Percentiles rank a stretch among this genome's conserved stretches.
Conservation (phyloP, 2,329 filamentous ascomycete genomes). For the Penicillium capsulatum region DNA sequence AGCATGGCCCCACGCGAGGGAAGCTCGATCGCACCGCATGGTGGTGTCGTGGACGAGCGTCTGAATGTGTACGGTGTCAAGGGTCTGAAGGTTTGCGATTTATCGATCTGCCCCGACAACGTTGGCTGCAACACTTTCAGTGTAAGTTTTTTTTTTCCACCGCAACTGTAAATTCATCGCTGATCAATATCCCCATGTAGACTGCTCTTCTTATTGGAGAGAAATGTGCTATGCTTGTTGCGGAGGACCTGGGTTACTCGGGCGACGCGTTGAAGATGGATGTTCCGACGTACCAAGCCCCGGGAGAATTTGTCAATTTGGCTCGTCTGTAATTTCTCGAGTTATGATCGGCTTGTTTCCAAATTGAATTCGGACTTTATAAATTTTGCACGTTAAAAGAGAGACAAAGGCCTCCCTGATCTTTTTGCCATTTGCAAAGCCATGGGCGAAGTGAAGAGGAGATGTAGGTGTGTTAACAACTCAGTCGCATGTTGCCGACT, state of each 20-base stretch:
- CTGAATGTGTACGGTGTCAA: slow-evolving; percentile 74
- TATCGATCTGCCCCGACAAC: slow-evolving; percentile 74
- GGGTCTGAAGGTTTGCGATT: slow-evolving; percentile 71
- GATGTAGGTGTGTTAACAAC: no score
- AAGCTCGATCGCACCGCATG: slow-evolving; percentile 63
- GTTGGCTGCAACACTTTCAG: slow-evolving; percentile 64
- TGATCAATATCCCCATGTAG: slow-evolving; percentile 20
- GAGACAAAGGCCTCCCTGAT: no score
- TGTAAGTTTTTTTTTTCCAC: no score
- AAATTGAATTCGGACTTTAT: no score
- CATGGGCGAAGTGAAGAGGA: no score
- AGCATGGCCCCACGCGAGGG: slow-evolving; percentile 56
- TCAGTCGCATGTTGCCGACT: no score
- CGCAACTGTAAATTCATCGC: no score
- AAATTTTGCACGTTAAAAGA: no score
- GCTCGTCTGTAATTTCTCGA: slow-evolving; percentile 27
- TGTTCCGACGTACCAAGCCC: slow-evolving; percentile 61
- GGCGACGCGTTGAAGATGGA: slow-evolving; percentile 73
- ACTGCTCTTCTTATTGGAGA: slow-evolving; percentile 72
- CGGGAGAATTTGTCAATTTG: slow-evolving; percentile 33
- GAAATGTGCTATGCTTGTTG: slow-evolving; percentile 66
- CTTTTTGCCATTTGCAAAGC: no score
- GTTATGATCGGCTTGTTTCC: no score
- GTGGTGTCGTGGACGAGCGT: slow-evolving; percentile 68
- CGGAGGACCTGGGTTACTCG: slow-evolving; percentile 70